Conservation (phyloP, 202 grass and related monocot genomes). For the Eragrostis tef region DNA sequence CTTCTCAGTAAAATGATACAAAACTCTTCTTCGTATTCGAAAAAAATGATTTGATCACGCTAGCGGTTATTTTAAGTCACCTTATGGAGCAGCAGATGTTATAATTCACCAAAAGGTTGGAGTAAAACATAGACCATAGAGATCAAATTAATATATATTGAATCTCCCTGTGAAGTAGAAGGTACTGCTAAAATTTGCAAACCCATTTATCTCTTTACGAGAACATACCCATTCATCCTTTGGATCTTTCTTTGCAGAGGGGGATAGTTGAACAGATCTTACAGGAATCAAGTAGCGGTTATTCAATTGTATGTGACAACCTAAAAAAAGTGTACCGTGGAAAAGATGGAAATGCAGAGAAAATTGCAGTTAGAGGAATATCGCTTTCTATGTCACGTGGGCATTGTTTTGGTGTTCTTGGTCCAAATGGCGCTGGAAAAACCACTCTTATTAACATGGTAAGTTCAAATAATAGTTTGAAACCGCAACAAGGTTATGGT, state of each 20-base stretch:
- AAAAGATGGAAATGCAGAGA: conserved; percentile 65
- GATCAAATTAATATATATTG: background rate
- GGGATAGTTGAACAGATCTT: conserved; percentile 65
- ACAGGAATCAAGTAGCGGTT: conserved; percentile 47
- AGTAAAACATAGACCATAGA: background rate
- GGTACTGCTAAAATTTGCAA: background rate
- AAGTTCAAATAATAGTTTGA: conserved; percentile 12
- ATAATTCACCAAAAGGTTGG: background rate
- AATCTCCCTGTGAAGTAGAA: background rate
- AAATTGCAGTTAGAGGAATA: conserved; percentile 63
- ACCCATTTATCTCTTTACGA: too few species aligned
- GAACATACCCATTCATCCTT: background rate
- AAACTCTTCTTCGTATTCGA: too few species aligned
- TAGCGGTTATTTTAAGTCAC: background rate
- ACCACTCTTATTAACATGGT: conserved; percentile 86
- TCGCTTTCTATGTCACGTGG: conserved; percentile 58
- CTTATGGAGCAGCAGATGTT: background rate
- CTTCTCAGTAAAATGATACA: too few species aligned
- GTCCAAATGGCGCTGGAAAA: conserved; percentile 85
- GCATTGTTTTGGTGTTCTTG: conserved; percentile 83
- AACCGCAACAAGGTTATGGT: background rate
- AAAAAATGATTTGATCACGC: too few species aligned
- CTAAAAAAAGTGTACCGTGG: conserved; percentile 71
- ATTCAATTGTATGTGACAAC: conserved; percentile 62
- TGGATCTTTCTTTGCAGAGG: conserved; percentile 53